Conservation (phyloP, 1,284 basidiomycete genomes). For the Trametes polyzona region DNA sequence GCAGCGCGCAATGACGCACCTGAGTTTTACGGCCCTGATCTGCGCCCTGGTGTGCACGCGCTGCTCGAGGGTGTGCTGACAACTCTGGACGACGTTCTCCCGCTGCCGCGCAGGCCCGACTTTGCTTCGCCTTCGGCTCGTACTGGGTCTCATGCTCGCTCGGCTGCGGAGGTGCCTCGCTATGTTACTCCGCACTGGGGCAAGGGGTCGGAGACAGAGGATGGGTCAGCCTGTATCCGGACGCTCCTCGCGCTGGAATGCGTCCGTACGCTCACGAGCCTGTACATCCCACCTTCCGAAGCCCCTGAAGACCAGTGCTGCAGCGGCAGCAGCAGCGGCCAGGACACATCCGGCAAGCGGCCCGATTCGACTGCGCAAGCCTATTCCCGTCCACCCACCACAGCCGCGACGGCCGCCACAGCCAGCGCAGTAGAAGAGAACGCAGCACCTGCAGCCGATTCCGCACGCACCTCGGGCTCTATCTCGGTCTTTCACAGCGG, state of each 20-base stretch:
- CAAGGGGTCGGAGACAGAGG: no score
- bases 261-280: slow-evolving; percentile 30
- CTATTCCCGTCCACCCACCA: neutral
- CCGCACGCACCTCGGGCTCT: slow-evolving; percentile 10
- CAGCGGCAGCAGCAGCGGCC: neutral
- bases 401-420: neutral
- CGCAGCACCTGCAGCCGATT: neutral
- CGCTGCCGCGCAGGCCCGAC: neutral
- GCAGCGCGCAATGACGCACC: neutral
- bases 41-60: slow-evolving; percentile 27
- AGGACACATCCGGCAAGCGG: neutral
- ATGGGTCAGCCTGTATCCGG: slow-evolving; percentile 16
- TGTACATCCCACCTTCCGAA: slow-evolving; percentile 18
- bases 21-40: slow-evolving; percentile 18
- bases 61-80: slow-evolving; percentile 21
- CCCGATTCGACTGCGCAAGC: slow-evolving; percentile 9
- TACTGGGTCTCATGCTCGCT: neutral
- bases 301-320: neutral
- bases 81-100: slow-evolving; percentile 17
- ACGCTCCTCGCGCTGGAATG: slow-evolving; percentile 30
- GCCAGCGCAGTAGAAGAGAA: no score
- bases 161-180: no score
- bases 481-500: neutral
- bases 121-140: neutral
- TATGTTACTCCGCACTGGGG: no score